A percentile compares a stretch with the other conserved stretches of the same genome.
Evolutionary conservation across 2,329 filamentous ascomycete species (phyloP).

Genomic region (Hypoxylon sp.): DNA sequence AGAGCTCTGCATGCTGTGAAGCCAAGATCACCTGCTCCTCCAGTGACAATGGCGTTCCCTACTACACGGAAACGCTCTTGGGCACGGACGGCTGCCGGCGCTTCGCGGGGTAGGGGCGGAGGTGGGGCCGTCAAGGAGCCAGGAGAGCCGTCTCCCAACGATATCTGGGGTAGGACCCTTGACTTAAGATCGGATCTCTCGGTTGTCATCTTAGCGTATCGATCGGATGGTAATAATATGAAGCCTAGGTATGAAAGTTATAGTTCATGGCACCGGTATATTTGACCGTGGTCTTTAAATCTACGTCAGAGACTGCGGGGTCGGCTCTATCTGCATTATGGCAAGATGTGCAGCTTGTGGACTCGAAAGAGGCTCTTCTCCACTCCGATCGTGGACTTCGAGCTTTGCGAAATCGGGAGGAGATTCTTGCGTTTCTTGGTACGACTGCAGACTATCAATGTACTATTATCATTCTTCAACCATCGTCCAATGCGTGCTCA

Average conservation of each 20-base stretch:
- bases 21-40: conserved; percentile 54
- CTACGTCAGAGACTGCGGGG: conserved; percentile 37
- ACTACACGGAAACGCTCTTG: conserved; percentile 49
- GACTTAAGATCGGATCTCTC: conserved; percentile 49
- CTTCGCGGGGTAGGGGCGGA: conserved; percentile 43
- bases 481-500: conserved; percentile 7
- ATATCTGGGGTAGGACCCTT: conserved; percentile 49
- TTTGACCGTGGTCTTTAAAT: conserved; percentile 12
- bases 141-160: conserved; percentile 47
- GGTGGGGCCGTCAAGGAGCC: conserved; percentile 49
- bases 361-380: conserved; percentile 20
- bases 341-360: conserved; percentile 17
- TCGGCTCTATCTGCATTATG: conserved; percentile 23
- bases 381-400: conserved; percentile 24
- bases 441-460: background rate
- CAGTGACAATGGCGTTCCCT: conserved; percentile 55
- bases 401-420: conserved; percentile 30
- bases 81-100: conserved; percentile 45
- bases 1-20: conserved; percentile 51
- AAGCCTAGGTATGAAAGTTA: conserved; percentile 4
- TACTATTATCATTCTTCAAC: conserved; percentile 7
- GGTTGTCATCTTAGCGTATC: conserved; percentile 42
- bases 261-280: background rate
- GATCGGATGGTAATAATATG: conserved; percentile 3
- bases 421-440: background rate